These are phyloP conservation scores for Boletus barrowsii DNA, from an alignment of 768 basidiomycete species.

Conservation along the genomic window DNA sequence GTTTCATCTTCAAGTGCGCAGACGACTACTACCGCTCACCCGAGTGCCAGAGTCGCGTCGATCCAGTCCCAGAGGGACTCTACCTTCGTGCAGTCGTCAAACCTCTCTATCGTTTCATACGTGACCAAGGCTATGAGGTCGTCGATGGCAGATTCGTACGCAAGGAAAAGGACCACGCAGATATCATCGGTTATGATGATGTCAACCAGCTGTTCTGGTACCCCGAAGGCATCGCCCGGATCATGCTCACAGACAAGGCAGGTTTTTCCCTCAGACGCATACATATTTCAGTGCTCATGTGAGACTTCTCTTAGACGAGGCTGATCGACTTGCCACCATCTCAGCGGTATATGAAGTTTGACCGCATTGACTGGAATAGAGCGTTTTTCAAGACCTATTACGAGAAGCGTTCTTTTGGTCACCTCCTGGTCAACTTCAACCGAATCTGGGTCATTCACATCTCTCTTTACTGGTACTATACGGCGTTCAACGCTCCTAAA, in stretches of 20 bases:
- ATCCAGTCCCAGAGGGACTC: slow-evolving; percentile 93
- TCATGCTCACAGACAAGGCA: slow-evolving; percentile 86
- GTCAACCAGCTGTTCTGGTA: slow-evolving; percentile 99
- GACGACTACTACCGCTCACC: slow-evolving; percentile 99
- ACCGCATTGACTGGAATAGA: slow-evolving; percentile 92
- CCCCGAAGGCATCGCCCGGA: slow-evolving; percentile 94
- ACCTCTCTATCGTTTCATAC: slow-evolving; percentile 92
- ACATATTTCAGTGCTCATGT: not conserved
- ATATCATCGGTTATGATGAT: slow-evolving; percentile 98
- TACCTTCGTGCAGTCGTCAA: slow-evolving; percentile 89
- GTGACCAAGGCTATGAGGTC: slow-evolving; percentile 97
- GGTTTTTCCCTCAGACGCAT: slow-evolving; percentile 1
- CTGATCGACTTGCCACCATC: slow-evolving; percentile 89
- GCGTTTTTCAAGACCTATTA: slow-evolving; percentile 99
- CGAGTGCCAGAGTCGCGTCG: slow-evolving; percentile 92
- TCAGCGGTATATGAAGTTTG: slow-evolving; percentile 95
- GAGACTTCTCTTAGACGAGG: slow-evolving; percentile 54
- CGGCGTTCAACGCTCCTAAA: slow-evolving; percentile 86
- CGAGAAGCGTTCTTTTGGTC: slow-evolving; percentile 95
- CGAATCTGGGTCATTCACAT: slow-evolving; percentile 99
- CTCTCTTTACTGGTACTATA: slow-evolving; percentile 94
- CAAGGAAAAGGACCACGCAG: slow-evolving; percentile 88
- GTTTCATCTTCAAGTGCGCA: slow-evolving; percentile 99
- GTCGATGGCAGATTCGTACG: slow-evolving; percentile 93
- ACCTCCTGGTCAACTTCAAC: slow-evolving; percentile 98